phyloP scores from a whole-genome alignment of 2,329 filamentous ascomycete genomes.

The Cercospora nicotianae region DNA sequence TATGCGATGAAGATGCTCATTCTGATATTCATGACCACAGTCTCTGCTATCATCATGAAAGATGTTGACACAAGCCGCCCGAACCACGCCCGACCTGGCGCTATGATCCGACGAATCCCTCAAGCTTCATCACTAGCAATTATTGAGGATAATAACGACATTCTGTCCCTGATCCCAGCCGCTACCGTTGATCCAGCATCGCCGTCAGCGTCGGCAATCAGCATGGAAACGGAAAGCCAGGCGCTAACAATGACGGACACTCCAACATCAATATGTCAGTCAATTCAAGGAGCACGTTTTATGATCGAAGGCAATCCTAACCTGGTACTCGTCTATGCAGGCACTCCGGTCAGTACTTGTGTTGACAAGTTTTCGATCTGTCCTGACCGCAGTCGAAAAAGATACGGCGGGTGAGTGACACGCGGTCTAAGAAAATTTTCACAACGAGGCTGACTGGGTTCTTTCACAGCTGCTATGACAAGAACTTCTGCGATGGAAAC shows the following conservation, averaged over 20 bases:
- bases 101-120: not conserved
- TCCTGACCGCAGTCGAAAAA: slow-evolving; percentile 11
- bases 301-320: not conserved
- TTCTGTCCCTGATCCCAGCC: not conserved
- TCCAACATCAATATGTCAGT: not conserved
- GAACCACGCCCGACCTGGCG: not conserved
- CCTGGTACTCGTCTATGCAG: not conserved
- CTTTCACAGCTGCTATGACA: slow-evolving; percentile 27
- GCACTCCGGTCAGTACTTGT: slow-evolving; percentile 20
- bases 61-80: not conserved
- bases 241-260: not conserved
- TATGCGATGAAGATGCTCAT: not conserved
- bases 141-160: not conserved
- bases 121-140: not conserved
- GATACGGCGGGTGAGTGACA: slow-evolving; percentile 26
- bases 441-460: not conserved
- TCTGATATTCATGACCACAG: not conserved
- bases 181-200: not conserved
- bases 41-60: not conserved
- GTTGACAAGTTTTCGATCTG: slow-evolving; percentile 21
- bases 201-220: not conserved
- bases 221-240: not conserved
- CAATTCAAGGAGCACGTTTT: not conserved
- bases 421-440: not conserved
- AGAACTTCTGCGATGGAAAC: slow-evolving; percentile 28